These are phyloP conservation scores for Pleurotus tuoliensis DNA, from an alignment of 768 basidiomycete genomes.

Conservation along the genomic window DNA sequence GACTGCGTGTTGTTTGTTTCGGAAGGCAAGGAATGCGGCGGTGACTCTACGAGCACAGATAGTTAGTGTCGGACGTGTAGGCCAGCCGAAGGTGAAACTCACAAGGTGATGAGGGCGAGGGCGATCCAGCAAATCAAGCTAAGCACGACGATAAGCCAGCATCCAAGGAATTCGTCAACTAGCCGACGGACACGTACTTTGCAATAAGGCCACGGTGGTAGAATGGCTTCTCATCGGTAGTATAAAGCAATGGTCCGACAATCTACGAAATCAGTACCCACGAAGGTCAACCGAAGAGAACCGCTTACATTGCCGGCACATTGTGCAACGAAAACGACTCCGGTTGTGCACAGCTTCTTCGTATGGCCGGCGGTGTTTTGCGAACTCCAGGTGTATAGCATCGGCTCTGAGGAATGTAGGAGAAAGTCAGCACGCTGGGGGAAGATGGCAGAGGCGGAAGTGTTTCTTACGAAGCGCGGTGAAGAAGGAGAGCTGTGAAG, in stretches of 20 bases:
- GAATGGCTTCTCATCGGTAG: slow-evolving; percentile 30
- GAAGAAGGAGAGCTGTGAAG: slow-evolving; percentile 28
- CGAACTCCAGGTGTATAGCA: slow-evolving; percentile 37
- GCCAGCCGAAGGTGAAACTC: slow-evolving; percentile 4
- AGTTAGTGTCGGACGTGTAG: neutral
- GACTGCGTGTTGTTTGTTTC: slow-evolving; percentile 33
- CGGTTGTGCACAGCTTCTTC: slow-evolving; percentile 38
- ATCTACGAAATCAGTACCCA: slow-evolving; percentile 16
- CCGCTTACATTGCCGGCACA: slow-evolving; percentile 38
- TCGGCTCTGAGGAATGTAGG: slow-evolving; percentile 24
- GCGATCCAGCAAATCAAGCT: slow-evolving; percentile 38
- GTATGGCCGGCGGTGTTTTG: slow-evolving; percentile 41
- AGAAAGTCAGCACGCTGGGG: neutral
- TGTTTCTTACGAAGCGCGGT: slow-evolving; percentile 25
- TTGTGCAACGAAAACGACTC: slow-evolving; percentile 40
- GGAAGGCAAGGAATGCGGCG: slow-evolving; percentile 29
- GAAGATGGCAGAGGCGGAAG: neutral
- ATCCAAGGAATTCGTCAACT: too few relatives aligned
- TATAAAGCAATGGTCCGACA: slow-evolving; percentile 34
- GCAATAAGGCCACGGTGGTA: slow-evolving; percentile 36
- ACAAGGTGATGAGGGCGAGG: slow-evolving; percentile 30
- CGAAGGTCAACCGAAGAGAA: neutral
- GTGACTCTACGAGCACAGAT: slow-evolving; percentile 22
- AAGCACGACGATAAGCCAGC: neutral
- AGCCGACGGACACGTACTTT: slow-evolving; percentile 20